Base-by-base conservation (phyloP, 768 basidiomycete genomes). In the Dioszegia aurantiaca region DNA sequence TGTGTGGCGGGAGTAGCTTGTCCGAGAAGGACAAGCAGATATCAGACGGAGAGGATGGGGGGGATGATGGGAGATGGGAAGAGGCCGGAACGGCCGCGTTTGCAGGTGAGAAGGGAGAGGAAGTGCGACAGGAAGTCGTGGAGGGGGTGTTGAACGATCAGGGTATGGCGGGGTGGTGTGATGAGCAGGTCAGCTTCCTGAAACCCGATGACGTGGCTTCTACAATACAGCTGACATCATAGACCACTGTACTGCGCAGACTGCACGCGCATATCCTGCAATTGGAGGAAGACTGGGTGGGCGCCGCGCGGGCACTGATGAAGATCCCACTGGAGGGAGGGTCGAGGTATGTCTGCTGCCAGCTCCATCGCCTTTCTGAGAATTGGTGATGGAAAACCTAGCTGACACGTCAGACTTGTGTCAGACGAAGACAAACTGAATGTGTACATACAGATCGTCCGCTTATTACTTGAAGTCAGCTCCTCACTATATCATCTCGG, bases 241-340 rank as follows among this genome's bases (percentile, higher is more conserved):
- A 97, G 94, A 86, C 87, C 19, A 90, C 89, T 65, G 81, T 83
- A 14, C 77, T 97, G 62, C 80, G 90, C 56, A 89, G 89, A 68
- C 86, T 93, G 70, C 84, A 95, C n/a, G 90, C 94, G 1, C 87
- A 94, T 77, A 80, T 95, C 8, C 80, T 93, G 12, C 91, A 95
- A 71, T 73, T 80, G 2, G 89, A 93, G 53, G 93, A 99, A 75
- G 90, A 91, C 73, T 98, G 91, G 88, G 87, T 86, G 60, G 88
- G 86, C 48, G 91, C 95, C 14, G 95, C 95, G 0, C 85, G 86
- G 51, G 87, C 94, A 33, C 82, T 98, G 40, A 93, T 90, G 84
- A 86, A 86, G 39, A 90, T 98, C 40, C 91, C 90, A 5, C 81
- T 95, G 40, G 94, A 98, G 74, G 87, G 89, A 23, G 86, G 87